Conservation (phyloP, 768 basidiomycete genomes). For the Cystofilobasidium macerans region DNA sequence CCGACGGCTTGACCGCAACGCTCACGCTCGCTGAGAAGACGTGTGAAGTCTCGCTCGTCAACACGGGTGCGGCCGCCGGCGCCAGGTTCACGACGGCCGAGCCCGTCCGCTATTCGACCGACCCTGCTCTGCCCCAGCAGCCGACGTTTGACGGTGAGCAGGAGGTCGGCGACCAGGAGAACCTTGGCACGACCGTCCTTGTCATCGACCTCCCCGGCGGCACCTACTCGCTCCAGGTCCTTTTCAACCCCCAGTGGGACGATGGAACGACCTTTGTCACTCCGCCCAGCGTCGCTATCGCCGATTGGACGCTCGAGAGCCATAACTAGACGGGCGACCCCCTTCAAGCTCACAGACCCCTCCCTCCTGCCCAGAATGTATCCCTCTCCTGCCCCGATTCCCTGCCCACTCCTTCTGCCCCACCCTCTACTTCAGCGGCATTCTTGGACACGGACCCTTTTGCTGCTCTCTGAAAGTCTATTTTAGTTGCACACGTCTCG, state of each 20-base stretch:
- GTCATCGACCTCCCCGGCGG: slow-evolving; percentile 57
- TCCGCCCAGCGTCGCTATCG: slow-evolving; percentile 50
- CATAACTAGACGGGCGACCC: slow-evolving; percentile 55
- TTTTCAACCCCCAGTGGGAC: slow-evolving; percentile 90
- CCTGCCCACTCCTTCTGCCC: too few species aligned
- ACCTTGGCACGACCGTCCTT: slow-evolving; percentile 69
- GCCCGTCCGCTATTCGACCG: slow-evolving; percentile 46
- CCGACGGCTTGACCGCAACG: slow-evolving; percentile 56
- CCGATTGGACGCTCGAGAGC: slow-evolving; percentile 65
- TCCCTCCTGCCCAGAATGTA: too few species aligned
- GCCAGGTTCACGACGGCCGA: slow-evolving; percentile 51
- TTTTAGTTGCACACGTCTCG: too few species aligned
- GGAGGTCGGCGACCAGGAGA: slow-evolving; percentile 48
- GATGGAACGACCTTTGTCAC: slow-evolving; percentile 47
- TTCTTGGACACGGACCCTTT: too few species aligned
- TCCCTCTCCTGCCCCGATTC: too few species aligned
- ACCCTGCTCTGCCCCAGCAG: slow-evolving; percentile 53
- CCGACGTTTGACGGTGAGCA: slow-evolving; percentile 18
- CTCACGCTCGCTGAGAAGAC: slow-evolving; percentile 60
- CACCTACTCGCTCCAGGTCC: slow-evolving; percentile 63
- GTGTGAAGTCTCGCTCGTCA: slow-evolving; percentile 53
- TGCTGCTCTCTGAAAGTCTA: too few species aligned
- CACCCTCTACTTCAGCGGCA: too few species aligned
- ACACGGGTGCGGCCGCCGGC: slow-evolving; percentile 49
- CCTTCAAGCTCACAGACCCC: too few species aligned